Percentiles rank a stretch among this genome's conserved stretches.
These are phyloP conservation scores for Pythium phragmitis DNA, from an alignment of 352 stramenopile species.

Conservation along the genomic window DNA sequence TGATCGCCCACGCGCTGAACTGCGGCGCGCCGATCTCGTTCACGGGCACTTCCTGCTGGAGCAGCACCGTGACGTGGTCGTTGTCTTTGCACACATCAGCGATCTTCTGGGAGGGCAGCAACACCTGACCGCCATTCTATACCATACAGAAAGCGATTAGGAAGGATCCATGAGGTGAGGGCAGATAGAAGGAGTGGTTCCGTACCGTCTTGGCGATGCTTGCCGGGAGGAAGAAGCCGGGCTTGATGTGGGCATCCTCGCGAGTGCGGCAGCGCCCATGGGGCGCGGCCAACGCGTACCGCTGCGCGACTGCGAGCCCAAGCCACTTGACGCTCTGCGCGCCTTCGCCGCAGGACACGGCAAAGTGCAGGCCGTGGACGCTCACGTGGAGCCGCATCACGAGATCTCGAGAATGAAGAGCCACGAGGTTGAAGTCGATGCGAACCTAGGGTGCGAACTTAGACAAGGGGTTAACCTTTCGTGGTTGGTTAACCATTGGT, in stretches of 20 bases:
- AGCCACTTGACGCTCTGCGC: conserved; percentile 82
- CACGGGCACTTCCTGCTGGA: conserved; percentile 79
- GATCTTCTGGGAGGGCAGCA: conserved; percentile 55
- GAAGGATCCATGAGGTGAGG: too few relatives aligned
- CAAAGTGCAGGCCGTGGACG: conserved; percentile 69
- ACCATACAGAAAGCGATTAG: too few relatives aligned
- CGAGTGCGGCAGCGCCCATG: conserved; percentile 73
- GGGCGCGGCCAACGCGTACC: conserved; percentile 61
- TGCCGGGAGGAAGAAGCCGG: conserved; percentile 79
- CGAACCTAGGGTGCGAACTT: background rate
- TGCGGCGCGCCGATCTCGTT: conserved; percentile 81
- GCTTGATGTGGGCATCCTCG: conserved; percentile 70
- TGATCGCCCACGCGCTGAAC: conserved; percentile 55
- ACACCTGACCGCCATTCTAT: conserved; percentile 40
- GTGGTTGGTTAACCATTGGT: background rate
- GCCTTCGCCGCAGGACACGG: conserved; percentile 77
- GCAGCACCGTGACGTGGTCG: conserved; percentile 55
- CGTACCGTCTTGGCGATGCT: conserved; percentile 40
- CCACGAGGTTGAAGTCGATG: conserved; percentile 9
- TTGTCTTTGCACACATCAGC: conserved; percentile 72
- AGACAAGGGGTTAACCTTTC: background rate
- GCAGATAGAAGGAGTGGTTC: background rate
- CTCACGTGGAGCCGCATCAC: conserved; percentile 67
- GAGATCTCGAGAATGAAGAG: conserved; percentile 4
- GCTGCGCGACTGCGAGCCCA: conserved; percentile 72